A percentile compares a stretch with the other conserved stretches of the same genome.
phyloP scores from a whole-genome alignment of 192 early-diverging fungal genomes.

The Coemansia sp. region DNA sequence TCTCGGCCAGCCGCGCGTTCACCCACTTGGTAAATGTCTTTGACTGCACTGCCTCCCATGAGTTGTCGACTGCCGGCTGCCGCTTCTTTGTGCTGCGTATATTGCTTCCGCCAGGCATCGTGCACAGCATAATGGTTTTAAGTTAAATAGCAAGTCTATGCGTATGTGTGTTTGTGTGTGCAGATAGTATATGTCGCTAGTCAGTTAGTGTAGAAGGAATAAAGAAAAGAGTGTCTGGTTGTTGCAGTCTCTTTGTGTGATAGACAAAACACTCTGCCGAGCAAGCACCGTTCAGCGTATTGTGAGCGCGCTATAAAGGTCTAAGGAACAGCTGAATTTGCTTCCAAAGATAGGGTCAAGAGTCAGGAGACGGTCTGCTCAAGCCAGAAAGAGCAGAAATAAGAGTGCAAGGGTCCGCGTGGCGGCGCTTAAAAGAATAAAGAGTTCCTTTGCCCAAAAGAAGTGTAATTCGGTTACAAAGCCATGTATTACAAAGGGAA shows the following conservation, averaged over 20 bases:
- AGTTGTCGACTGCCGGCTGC: slow-evolving; percentile 38
- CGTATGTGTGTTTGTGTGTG: background rate
- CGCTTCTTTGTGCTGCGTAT: slow-evolving; percentile 18
- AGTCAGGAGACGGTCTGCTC: background rate
- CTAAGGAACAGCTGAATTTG: background rate
- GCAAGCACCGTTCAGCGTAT: background rate
- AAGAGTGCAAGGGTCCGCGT: background rate
- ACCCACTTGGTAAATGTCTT: slow-evolving; percentile 89
- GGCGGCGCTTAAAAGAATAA: background rate
- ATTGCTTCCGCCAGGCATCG: slow-evolving; percentile 36
- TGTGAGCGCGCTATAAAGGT: background rate
- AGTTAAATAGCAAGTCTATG: background rate
- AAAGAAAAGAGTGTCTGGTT: background rate
- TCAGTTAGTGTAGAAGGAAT: slow-evolving; percentile 6
- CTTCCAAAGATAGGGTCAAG: background rate
- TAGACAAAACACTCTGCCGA: background rate
- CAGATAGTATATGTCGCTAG: slow-evolving; percentile 2
- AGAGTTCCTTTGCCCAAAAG: background rate
- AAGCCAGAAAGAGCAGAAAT: background rate
- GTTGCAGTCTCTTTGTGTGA: background rate
- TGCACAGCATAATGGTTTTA: slow-evolving; percentile 15
- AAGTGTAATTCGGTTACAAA: background rate
- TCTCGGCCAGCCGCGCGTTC: slow-evolving; percentile 69
- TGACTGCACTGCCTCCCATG: slow-evolving; percentile 88
- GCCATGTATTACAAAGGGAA: background rate